Evolutionary conservation across 352 stramenopile species (phyloP).

Genomic region (Blastocystis sp.): DNA sequence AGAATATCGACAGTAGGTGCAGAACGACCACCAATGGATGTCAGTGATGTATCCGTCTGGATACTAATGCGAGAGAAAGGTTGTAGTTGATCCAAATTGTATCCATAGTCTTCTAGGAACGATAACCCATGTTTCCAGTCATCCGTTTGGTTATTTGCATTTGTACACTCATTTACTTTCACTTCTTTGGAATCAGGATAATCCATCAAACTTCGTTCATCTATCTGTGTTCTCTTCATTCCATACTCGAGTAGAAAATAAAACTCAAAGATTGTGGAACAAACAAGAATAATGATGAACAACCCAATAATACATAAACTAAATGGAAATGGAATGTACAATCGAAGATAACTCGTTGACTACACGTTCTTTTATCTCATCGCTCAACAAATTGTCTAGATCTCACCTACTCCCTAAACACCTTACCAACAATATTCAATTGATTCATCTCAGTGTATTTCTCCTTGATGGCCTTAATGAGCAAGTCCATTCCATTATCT

Average conservation of each 20-base stretch:
- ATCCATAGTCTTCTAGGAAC: conserved; percentile 39
- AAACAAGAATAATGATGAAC: too few species aligned
- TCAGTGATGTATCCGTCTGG: conserved; percentile 7
- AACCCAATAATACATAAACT: too few species aligned
- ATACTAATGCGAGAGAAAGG: neutral
- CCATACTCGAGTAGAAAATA: too few species aligned
- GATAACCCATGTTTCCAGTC: conserved; percentile 23
- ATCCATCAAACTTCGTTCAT: too few species aligned
- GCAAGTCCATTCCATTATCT: neutral
- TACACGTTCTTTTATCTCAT: neutral
- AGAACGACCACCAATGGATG: neutral
- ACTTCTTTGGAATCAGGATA: too few species aligned
- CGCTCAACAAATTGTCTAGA: conserved; percentile 16
- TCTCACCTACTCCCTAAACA: neutral
- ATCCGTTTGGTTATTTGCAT: neutral
- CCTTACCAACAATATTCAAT: conserved; percentile 10
- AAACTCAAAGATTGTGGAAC: too few species aligned
- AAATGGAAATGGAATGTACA: conserved; percentile 43
- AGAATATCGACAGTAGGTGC: neutral
- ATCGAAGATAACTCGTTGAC: neutral
- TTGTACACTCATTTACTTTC: too few species aligned
- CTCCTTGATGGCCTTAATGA: neutral
- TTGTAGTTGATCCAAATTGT: neutral
- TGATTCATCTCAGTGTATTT: conserved; percentile 29
- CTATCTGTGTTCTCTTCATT: too few species aligned